Evolutionary conservation across 306 rosid species (phyloP).

Genomic region (Sindora glabra): DNA sequence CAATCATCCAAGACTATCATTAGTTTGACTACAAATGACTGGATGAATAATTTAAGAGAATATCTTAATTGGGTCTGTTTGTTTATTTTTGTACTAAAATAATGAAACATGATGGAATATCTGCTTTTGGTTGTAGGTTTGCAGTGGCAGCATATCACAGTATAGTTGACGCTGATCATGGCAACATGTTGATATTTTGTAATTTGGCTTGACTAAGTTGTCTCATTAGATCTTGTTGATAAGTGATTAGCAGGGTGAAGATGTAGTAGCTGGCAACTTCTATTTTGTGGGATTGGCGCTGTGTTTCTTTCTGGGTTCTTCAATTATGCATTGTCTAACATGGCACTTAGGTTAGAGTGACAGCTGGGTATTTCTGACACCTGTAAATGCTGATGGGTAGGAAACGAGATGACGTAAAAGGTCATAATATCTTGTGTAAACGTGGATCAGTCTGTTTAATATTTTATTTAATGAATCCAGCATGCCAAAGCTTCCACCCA

Average conservation of each 20-base stretch:
- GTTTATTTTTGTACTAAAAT: no score
- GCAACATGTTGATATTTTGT: conserved; percentile 33
- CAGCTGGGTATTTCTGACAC: conserved; percentile 48
- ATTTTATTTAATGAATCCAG: conserved; percentile 27
- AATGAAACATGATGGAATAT: conserved; percentile 8
- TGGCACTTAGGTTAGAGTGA: conserved; percentile 53
- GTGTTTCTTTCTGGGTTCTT: conserved; percentile 5
- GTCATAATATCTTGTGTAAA: conserved; percentile 10
- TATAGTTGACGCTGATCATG: conserved; percentile 17
- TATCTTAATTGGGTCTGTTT: no score
- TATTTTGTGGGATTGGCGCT: conserved; percentile 29
- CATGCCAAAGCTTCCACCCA: no score
- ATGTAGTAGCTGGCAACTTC: conserved; percentile 29
- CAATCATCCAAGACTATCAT: background rate
- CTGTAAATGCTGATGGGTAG: conserved; percentile 35
- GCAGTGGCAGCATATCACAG: conserved; percentile 26
- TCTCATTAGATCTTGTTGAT: conserved; percentile 13
- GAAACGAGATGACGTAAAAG: conserved; percentile 31
- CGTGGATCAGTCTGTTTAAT: conserved; percentile 21
- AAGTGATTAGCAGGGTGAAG: conserved; percentile 16
- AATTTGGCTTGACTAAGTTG: conserved; percentile 15
- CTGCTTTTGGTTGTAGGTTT: conserved; percentile 35
- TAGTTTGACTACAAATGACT: background rate
- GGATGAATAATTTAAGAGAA: background rate
- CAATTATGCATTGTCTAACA: conserved; percentile 43